Base-by-base conservation (phyloP, 129 eudicot species). In the Smallanthus sonchifolius region DNA sequence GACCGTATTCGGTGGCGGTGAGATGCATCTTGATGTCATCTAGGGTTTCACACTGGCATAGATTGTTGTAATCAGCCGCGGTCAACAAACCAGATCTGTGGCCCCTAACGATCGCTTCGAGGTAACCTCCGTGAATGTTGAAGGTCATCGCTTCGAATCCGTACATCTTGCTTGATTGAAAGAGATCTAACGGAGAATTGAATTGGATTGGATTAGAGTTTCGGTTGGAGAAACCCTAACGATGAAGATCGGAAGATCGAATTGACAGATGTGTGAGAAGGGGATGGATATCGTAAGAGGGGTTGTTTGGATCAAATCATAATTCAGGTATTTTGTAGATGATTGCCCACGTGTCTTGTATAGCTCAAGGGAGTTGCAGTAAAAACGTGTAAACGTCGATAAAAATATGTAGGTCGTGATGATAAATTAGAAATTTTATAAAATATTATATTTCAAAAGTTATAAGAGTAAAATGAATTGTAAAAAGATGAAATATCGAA, bases 1-100 rank as follows among this genome's bases (percentile, higher is more conserved):
- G 91, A 3, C 97, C 98, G 82, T 93, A 93, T 75, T 90, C 96
- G 47, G 96, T 90, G 75, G 96, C 96, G 34, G 97, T 86, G 36
- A 90, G 97, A 83, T 90, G 98, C 97, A 90, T 93, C 92, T 93
- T 93, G 81, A 93, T 88, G 78, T 93, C 98, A 43, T 93, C 98
- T 4, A 93, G 89, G 60, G 97, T 88, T 79, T 93, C 98, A 72
- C 98, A 93, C 96, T 93, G 98, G 75, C 98, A 93, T 17, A 93
- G 82, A 77, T 93, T 93, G 79, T 93, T 93, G 88, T 93, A 93
- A 88, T 93, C 98, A 59, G 98, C 85, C 71, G 98, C 96, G 45
- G 96, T 93, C 72, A 93, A 85, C 48, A 93, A 80, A 0, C 98
- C 98, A 66, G 98, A 93, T 80, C 98, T 83, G 88, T 93, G 87